Evolutionary conservation across 1,284 basidiomycete genomes (phyloP).

Genomic region (Fomitopsis palustris): DNA sequence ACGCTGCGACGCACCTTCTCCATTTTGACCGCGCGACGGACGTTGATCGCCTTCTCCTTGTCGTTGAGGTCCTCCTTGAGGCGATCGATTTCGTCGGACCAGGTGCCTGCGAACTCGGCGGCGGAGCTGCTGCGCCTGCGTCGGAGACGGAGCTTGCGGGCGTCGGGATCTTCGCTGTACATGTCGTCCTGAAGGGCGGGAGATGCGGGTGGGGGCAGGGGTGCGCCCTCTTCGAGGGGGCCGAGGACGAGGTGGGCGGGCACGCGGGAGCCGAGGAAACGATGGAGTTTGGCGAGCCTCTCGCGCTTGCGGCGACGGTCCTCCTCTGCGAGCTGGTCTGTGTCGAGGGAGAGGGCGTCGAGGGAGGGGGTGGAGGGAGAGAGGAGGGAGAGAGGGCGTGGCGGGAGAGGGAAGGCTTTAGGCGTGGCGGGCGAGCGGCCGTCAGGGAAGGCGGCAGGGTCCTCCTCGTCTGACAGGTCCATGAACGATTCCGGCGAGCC

Average conservation of each 20-base stretch:
- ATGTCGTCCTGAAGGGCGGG: conserved; percentile 13
- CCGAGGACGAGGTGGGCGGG: conserved; percentile 67
- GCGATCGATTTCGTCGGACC: conserved; percentile 56
- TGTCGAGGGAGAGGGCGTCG: conserved; percentile 39
- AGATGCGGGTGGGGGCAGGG: conserved; percentile 38
- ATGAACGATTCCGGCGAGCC: conserved; percentile 56
- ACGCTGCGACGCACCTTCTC: conserved; percentile 61
- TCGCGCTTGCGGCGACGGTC: conserved; percentile 66
- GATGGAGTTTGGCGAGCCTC: conserved; percentile 73
- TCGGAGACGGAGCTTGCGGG: conserved; percentile 39
- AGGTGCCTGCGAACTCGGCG: conserved; percentile 38
- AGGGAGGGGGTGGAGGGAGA: conserved; percentile 38
- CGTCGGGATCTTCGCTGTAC: conserved; percentile 20
- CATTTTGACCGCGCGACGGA: conserved; percentile 78
- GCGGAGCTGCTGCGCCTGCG: conserved; percentile 56
- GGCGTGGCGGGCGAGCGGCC: conserved; percentile 27
- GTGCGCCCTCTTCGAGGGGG: conserved; percentile 32
- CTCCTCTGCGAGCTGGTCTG: conserved; percentile 52
- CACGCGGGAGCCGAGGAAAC: conserved; percentile 75
- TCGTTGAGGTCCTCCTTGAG: conserved; percentile 65
- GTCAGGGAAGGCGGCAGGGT: conserved; percentile 23
- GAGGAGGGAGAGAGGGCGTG: conserved; percentile 12
- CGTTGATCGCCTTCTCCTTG: conserved; percentile 72
- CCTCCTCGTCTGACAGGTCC: conserved; percentile 63
- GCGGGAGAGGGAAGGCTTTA: conserved; percentile 18